These are phyloP conservation scores for Imleria badia DNA, from an alignment of 768 basidiomycete species.

Conservation along the genomic window DNA sequence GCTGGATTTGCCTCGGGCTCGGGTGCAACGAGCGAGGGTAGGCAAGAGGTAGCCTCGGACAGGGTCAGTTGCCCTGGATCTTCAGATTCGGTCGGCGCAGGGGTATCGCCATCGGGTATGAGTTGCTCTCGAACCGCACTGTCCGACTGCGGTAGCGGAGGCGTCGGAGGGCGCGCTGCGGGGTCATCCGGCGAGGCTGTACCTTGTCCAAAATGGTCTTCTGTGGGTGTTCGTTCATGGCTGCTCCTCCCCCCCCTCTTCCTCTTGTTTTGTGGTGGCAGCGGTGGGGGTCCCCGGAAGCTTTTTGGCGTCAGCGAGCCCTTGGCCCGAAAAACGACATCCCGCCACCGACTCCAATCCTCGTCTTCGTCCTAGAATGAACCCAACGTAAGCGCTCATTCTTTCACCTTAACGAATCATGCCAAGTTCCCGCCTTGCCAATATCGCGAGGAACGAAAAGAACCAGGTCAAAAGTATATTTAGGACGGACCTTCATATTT, in stretches of 20 bases:
- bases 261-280: slow-evolving; percentile 60
- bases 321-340: slow-evolving; percentile 79
- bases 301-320: slow-evolving; percentile 46
- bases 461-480: not conserved
- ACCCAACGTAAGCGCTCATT: slow-evolving; percentile 2
- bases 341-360: slow-evolving; percentile 87
- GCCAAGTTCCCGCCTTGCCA: not conserved
- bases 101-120: not conserved
- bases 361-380: slow-evolving; percentile 72
- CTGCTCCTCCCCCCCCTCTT: slow-evolving; percentile 49
- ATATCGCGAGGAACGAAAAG: not conserved
- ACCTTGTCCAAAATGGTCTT: not conserved
- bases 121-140: not conserved
- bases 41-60: slow-evolving; percentile 48
- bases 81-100: not conserved
- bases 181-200: not conserved
- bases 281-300: slow-evolving; percentile 32
- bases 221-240: slow-evolving; percentile 10
- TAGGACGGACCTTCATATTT: slow-evolving; percentile 69
- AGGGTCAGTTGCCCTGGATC: slow-evolving; percentile 35
- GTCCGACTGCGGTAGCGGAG: not conserved
- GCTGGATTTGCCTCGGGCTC: slow-evolving; percentile 36
- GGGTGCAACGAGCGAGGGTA: slow-evolving; percentile 22
- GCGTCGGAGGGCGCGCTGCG: not conserved
- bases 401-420: not conserved